Conservation (phyloP, 805 yeast genomes). For the Hanseniaspora opuntiae region DNA sequence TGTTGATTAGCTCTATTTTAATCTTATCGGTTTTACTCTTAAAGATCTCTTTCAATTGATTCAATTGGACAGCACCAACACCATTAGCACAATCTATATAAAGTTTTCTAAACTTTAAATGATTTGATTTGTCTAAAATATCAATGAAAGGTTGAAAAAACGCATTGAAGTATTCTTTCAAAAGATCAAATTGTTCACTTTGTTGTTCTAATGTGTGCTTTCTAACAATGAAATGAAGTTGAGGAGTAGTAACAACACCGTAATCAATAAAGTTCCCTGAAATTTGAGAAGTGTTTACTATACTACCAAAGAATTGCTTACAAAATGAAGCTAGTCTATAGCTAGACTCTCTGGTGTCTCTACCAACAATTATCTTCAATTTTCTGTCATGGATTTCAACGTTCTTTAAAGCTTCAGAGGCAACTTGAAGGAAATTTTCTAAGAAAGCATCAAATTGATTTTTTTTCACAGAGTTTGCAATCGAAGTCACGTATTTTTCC, state of each 20-base stretch:
- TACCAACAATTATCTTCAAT: slow-evolving; percentile 51
- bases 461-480: slow-evolving; percentile 52
- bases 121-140: not conserved
- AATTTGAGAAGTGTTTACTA: slow-evolving; percentile 47
- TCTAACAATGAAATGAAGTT: slow-evolving; percentile 59
- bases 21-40: slow-evolving; percentile 30
- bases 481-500: slow-evolving; percentile 67
- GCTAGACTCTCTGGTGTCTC: slow-evolving; percentile 83
- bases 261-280: slow-evolving; percentile 38
- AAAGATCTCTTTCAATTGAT: slow-evolving; percentile 30
- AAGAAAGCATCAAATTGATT: slow-evolving; percentile 20
- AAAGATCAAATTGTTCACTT: slow-evolving; percentile 14
- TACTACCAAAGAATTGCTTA: slow-evolving; percentile 32
- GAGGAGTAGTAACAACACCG: slow-evolving; percentile 82
- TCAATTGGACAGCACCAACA: slow-evolving; percentile 74
- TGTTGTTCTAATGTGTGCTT: slow-evolving; percentile 18
- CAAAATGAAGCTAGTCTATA: slow-evolving; percentile 26
- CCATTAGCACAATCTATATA: slow-evolving; percentile 91
- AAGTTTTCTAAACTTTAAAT: slow-evolving; percentile 27
- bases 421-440: slow-evolving; percentile 2
- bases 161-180: slow-evolving; percentile 43
- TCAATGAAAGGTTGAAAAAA: slow-evolving; percentile 29
- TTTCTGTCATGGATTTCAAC: slow-evolving; percentile 24
- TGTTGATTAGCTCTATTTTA: slow-evolving; percentile 37
- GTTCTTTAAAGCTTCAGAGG: slow-evolving; percentile 19